phyloP scores from a whole-genome alignment of 1,139 yeast species.

The Scheffersomyces parashehatae region DNA sequence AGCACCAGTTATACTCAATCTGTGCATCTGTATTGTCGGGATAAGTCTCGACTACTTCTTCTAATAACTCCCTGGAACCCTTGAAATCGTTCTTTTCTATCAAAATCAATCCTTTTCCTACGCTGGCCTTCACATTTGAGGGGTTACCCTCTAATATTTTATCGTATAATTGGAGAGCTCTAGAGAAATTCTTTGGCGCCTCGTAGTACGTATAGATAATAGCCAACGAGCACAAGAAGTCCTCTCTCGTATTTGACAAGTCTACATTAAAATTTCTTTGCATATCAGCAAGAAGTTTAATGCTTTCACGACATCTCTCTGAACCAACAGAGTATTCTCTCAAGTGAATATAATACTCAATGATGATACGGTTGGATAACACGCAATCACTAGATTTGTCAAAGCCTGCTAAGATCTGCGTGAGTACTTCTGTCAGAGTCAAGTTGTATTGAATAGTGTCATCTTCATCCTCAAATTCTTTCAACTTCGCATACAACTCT shows the following conservation, averaged over 20 bases:
- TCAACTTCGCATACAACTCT: conserved; percentile 12
- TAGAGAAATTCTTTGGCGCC: conserved; percentile 81
- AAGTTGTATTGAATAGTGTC: conserved; percentile 18
- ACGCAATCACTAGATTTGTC: conserved; percentile 49
- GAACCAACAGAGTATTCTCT: conserved; percentile 68
- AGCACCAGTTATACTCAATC: conserved; percentile 80
- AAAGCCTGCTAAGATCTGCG: conserved; percentile 56
- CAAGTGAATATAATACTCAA: conserved; percentile 58
- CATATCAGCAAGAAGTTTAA: conserved; percentile 52
- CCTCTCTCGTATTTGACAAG: conserved; percentile 55
- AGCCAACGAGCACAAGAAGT: conserved; percentile 68
- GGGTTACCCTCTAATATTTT: conserved; percentile 55
- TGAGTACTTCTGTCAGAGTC: conserved; percentile 55
- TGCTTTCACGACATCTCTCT: conserved; percentile 61
- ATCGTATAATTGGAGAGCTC: conserved; percentile 74
- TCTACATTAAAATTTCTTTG: conserved; percentile 48
- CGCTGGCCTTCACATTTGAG: conserved; percentile 56
- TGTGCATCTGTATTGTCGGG: conserved; percentile 63
- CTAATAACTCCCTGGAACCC: conserved; percentile 55
- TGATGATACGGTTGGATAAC: conserved; percentile 64
- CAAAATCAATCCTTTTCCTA: conserved; percentile 81
- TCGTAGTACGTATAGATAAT: conserved; percentile 80
- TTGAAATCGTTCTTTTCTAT: conserved; percentile 62
- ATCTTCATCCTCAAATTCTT: conserved; percentile 17
- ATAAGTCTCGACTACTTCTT: conserved; percentile 47